A percentile compares a stretch with the other conserved stretches of the same genome.
phyloP scores from a whole-genome alignment of 345 rosid species.

The Eucalyptus regnans region DNA sequence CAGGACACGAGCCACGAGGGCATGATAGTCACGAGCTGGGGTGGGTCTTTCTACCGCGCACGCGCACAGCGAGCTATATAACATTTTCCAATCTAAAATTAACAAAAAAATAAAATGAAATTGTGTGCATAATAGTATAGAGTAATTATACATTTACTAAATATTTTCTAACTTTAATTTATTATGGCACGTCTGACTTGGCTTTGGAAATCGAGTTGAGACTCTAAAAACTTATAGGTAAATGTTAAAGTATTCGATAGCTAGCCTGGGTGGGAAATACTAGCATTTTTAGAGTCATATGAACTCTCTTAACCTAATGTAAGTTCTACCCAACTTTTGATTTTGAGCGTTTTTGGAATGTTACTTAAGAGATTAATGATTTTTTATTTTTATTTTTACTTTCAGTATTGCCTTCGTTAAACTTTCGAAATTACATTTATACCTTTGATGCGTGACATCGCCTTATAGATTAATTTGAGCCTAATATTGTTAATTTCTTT shows the following conservation, averaged over 20 bases:
- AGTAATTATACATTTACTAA: neutral
- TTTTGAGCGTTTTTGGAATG: neutral
- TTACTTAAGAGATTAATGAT: neutral
- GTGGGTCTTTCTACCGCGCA: neutral
- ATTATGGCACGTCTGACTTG: accelerated
- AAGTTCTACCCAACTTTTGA: neutral
- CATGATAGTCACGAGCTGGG: neutral
- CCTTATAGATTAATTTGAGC: neutral
- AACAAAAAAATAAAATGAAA: neutral
- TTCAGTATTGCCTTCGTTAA: neutral
- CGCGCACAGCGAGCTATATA: neutral
- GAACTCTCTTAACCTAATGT: neutral
- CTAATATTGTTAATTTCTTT: neutral
- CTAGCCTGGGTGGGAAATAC: neutral
- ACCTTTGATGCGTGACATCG: accelerated
- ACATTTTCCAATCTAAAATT: neutral
- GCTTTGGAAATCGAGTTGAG: neutral
- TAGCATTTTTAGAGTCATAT: neutral
- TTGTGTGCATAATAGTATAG: neutral
- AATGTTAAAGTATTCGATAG: accelerated
- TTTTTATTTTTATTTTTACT: neutral
- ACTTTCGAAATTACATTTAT: neutral
- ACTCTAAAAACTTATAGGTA: neutral
- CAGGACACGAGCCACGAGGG: neutral
- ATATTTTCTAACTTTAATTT: neutral